These are phyloP conservation scores for Euphrasia arctica DNA, from an alignment of 305 asterid genomes.

Conservation along the genomic window DNA sequence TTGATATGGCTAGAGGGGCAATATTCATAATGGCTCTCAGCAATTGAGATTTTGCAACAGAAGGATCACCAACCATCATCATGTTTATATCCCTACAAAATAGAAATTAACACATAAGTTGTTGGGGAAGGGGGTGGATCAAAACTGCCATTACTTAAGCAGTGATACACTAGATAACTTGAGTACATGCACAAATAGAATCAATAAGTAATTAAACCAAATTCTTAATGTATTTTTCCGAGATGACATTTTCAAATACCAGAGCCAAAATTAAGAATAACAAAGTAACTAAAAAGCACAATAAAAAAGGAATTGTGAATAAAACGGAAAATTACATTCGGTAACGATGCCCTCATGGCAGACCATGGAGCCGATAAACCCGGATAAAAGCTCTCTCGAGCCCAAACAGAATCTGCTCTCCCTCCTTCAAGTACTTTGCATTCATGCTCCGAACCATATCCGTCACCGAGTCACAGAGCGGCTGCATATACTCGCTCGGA, in stretches of 20 bases:
- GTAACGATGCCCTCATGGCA: conserved; percentile 92
- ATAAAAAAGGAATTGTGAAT: not conserved
- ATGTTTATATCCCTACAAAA: conserved; percentile 82
- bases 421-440: conserved; percentile 87
- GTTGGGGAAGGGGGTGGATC: not conserved
- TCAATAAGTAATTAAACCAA: too few relatives aligned
- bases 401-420: conserved; percentile 87
- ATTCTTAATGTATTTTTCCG: too few relatives aligned
- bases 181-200: not conserved
- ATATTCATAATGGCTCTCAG: conserved; percentile 94
- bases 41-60: conserved; percentile 97
- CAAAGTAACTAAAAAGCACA: not conserved
- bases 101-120: conserved; percentile 14
- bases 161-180: conserved; percentile 15
- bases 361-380: conserved; percentile 91
- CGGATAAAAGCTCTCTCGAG: conserved; percentile 91
- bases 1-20: conserved; percentile 97
- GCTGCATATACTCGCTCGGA: conserved; percentile 94
- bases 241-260: not conserved
- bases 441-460: conserved; percentile 62
- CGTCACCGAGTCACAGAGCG: conserved; percentile 81
- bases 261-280: not conserved
- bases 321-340: conserved; percentile 49
- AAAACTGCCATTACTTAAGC: conserved; percentile 26
- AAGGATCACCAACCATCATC: conserved; percentile 99